Evolutionary conservation across 345 rosid genomes (phyloP).

Genomic region (Hibiscus mutabilis): DNA sequence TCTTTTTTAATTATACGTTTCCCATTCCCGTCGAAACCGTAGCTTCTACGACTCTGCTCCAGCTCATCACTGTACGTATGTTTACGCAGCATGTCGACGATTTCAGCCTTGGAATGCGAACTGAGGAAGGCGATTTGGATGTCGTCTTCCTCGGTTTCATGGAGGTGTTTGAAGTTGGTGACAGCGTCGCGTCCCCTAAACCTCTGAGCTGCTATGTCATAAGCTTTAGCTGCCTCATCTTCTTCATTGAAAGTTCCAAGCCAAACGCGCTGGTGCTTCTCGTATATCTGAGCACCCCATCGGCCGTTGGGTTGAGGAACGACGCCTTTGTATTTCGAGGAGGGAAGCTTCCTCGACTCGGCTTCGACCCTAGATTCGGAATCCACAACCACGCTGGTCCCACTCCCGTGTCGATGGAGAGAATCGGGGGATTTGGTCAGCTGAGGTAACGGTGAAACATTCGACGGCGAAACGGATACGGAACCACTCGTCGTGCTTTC

Average conservation of each 20-base stretch:
- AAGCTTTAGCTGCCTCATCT: constrained; percentile 78
- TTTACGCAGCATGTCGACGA: constrained; percentile 86
- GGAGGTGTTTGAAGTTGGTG: constrained; percentile 51
- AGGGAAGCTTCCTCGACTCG: constrained; percentile 76
- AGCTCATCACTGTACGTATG: constrained; percentile 74
- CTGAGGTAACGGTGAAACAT: constrained; percentile 9
- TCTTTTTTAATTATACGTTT: constrained; percentile 28
- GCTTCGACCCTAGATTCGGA: constrained; percentile 59
- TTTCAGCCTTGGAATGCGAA: constrained; percentile 75
- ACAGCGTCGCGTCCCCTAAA: constrained; percentile 91
- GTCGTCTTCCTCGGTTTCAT: constrained; percentile 27
- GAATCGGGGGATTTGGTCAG: constrained; percentile 26
- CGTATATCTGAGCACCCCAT: constrained; percentile 98
- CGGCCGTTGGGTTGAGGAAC: constrained; percentile 96
- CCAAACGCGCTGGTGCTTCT: constrained; percentile 95
- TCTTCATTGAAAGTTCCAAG: constrained; percentile 83
- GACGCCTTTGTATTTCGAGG: constrained; percentile 87
- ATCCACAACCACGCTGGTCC: constrained; percentile 53
- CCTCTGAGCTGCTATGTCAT: constrained; percentile 72
- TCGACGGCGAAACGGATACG: constrained; percentile 29
- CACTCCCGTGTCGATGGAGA: constrained; percentile 55
- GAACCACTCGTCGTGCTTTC: constrained; percentile 48
- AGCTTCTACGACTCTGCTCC: constrained; percentile 58
- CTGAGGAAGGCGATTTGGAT: constrained; percentile 46
- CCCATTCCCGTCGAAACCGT: constrained; percentile 22